Evolutionary conservation across 352 stramenopile genomes (phyloP).

Genomic region (Aphanomyces stellatus): DNA sequence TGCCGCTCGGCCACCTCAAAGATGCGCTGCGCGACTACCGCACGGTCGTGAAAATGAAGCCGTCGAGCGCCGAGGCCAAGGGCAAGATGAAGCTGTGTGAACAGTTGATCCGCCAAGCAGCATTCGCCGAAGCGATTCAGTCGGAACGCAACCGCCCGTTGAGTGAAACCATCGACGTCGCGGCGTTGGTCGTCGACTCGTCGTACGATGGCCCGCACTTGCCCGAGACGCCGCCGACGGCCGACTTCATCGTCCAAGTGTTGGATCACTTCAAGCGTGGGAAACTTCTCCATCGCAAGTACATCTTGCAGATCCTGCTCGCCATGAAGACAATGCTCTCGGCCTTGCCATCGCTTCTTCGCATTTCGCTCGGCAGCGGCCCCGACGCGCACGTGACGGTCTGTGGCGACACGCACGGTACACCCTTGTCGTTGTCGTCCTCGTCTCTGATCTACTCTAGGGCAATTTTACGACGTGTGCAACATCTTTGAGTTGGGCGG

Average conservation of each 20-base stretch:
- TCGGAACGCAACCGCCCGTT: conserved; percentile 90
- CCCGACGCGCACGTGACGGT: conserved; percentile 84
- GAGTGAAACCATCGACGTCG: conserved; percentile 88
- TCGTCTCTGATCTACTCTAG: background rate
- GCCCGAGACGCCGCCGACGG: conserved; percentile 41
- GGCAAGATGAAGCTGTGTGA: conserved; percentile 94
- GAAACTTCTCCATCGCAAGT: conserved; percentile 97
- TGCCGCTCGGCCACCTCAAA: conserved; percentile 96
- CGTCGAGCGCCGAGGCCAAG: conserved; percentile 89
- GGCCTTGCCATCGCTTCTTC: conserved; percentile 86
- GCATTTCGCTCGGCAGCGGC: conserved; percentile 46
- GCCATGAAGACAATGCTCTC: conserved; percentile 88
- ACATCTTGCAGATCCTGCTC: conserved; percentile 94
- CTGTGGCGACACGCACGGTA: conserved; percentile 97
- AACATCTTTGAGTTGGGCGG: conserved; percentile 99
- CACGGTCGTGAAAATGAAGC: conserved; percentile 92
- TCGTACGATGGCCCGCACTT: conserved; percentile 73
- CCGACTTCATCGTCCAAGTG: conserved; percentile 86
- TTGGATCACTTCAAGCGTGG: conserved; percentile 95
- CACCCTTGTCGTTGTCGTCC: background rate
- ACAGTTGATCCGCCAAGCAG: conserved; percentile 93
- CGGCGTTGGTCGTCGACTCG: conserved; percentile 68
- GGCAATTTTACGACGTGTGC: conserved; percentile 99
- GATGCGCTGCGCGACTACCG: conserved; percentile 96
- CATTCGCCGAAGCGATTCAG: conserved; percentile 95